A percentile compares a stretch with the other conserved stretches of the same genome.
These are phyloP conservation scores for Lachnellula arida DNA, from an alignment of 2,329 filamentous ascomycete species.

Conservation along the genomic window DNA sequence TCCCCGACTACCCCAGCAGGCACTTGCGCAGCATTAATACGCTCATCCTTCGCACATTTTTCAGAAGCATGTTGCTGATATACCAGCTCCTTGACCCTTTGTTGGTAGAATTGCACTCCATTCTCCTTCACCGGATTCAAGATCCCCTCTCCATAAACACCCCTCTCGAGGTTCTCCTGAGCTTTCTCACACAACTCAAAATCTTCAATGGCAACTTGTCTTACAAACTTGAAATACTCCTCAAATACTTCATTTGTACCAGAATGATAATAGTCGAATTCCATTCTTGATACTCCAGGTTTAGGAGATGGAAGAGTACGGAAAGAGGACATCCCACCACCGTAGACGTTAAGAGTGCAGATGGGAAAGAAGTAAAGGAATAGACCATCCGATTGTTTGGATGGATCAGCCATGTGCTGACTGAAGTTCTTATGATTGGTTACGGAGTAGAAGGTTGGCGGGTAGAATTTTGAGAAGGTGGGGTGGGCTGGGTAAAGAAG, in stretches of 20 bases:
- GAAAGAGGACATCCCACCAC: slow-evolving; percentile 53
- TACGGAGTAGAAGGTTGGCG: slow-evolving; percentile 50
- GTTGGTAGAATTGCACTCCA: slow-evolving; percentile 45
- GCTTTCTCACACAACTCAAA: slow-evolving; percentile 53
- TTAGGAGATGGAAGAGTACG: slow-evolving; percentile 48
- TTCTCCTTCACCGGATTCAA: slow-evolving; percentile 52
- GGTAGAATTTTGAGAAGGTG: slow-evolving; percentile 50
- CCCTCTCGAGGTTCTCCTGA: slow-evolving; percentile 48
- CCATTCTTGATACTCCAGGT: slow-evolving; percentile 48
- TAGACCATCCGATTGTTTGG: slow-evolving; percentile 48
- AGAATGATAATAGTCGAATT: slow-evolving; percentile 54
- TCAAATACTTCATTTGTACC: slow-evolving; percentile 49
- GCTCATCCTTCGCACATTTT: slow-evolving; percentile 14
- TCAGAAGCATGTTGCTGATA: slow-evolving; percentile 22
- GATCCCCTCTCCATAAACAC: slow-evolving; percentile 50
- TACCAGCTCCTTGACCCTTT: slow-evolving; percentile 25
- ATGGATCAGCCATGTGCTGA: slow-evolving; percentile 50
- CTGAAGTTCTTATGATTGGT: slow-evolving; percentile 51
- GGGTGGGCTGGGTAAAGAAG: slow-evolving; percentile 38
- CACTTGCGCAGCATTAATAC: neutral
- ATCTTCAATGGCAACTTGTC: slow-evolving; percentile 52
- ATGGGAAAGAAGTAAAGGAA: slow-evolving; percentile 56
- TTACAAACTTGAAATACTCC: slow-evolving; percentile 51
- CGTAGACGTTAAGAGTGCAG: slow-evolving; percentile 53
- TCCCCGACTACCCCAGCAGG: neutral